Base-by-base conservation (phyloP, 768 basidiomycete genomes). In the Pulveroboletus ravenelii region DNA sequence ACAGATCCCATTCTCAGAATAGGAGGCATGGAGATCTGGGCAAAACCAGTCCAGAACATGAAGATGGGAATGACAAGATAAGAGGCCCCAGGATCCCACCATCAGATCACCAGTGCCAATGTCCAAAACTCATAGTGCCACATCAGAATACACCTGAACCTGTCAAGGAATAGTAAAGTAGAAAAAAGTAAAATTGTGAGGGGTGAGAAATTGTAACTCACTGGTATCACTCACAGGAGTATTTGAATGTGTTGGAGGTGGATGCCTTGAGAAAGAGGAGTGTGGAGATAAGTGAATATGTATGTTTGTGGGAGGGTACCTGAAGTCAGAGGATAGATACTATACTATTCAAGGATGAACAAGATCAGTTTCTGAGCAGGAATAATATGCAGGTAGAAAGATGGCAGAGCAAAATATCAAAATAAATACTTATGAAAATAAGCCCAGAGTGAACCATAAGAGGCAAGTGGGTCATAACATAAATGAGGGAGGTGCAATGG, bases 171-270 rank as follows among this genome's bases (percentile, higher is more conserved):
- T 43, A 13, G 34, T 15, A 41, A n/a, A n/a, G n/a, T n/a, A n/a
- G n/a, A n/a, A n/a, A n/a, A n/a, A n/a, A n/a, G n/a, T n/a, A n/a
- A n/a, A n/a, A n/a, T 40, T 2, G n/a, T 14, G 32, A 32, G 20
- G 35, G 7, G 14, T 14, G 39, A 45, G 29, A 51, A 44, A 41
- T 5, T 1, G 17, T 17, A 25, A 60, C 65, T 66, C 51, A 68
- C 65, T 62, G 2, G 42, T 20, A 34, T 66, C 65, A 14, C 66
- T 66, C 29, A 48, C 51, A 29, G 64, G 64, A 8, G 64, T 66
- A 10, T 57, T 56, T 9, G 61, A 48, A 17, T 68, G 60, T 3
- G 58, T 48, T 27, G 66, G 52, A 14, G 64, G 56, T 3, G 64
- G 62, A 46, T 61, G 50, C 5, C 52, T 51, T 14, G 63, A 50